Conservation (phyloP, 495 filamentous ascomycete genomes). For the Trichoderma parareesei region DNA sequence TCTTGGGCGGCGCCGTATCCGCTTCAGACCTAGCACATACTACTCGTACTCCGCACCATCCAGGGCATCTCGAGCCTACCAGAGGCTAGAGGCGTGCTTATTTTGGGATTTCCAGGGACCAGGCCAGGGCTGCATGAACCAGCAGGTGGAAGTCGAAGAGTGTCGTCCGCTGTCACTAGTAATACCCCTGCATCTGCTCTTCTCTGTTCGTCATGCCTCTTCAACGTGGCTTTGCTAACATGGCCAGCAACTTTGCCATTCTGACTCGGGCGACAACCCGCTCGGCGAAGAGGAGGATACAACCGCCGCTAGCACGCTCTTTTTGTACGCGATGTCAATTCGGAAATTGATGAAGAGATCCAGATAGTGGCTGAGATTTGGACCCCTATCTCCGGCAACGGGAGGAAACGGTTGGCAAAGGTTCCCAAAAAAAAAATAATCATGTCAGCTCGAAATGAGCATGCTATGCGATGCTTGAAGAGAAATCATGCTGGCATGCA, state of each 20-base stretch:
- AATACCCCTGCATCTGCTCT: background rate
- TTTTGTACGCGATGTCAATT: background rate
- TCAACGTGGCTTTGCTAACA: background rate
- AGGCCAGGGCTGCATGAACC: background rate
- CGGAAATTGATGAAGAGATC: background rate
- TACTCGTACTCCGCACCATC: slow-evolving; percentile 2
- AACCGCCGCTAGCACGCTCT: background rate
- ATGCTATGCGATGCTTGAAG: background rate
- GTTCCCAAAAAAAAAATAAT: too few relatives aligned
- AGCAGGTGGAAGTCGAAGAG: background rate
- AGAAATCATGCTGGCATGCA: background rate
- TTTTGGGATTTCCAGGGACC: slow-evolving; percentile 4
- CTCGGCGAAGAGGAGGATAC: background rate
- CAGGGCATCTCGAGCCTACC: background rate
- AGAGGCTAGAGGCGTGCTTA: slow-evolving; percentile 1
- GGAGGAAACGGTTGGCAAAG: background rate
- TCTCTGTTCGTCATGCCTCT: background rate
- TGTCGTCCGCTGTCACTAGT: background rate
- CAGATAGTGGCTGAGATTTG: background rate
- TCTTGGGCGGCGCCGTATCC: background rate
- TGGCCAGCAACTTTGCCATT: background rate
- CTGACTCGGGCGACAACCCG: background rate
- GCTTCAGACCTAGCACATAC: background rate
- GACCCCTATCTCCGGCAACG: background rate
- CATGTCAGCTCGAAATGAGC: background rate